Percentiles rank a stretch among this genome's conserved stretches.
Evolutionary conservation across 2,329 filamentous ascomycete species (phyloP).

Genomic region (Chrysoporthe puriensis): DNA sequence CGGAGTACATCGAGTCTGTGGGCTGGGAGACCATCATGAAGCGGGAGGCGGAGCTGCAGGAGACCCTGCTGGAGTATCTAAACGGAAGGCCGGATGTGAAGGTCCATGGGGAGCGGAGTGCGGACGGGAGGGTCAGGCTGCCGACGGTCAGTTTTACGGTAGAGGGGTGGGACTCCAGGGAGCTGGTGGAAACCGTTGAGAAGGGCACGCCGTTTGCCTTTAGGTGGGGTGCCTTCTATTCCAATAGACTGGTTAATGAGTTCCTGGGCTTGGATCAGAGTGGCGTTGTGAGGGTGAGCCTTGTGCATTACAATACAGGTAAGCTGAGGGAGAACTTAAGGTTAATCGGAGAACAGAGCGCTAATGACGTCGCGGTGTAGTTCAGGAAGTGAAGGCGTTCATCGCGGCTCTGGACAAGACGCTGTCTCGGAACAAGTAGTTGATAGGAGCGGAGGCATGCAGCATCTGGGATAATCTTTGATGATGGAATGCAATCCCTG

Average conservation of each 20-base stretch:
- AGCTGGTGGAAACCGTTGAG: constrained; percentile 62
- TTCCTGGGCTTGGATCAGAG: constrained; percentile 58
- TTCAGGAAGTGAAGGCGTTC: constrained; percentile 59
- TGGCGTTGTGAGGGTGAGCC: constrained; percentile 66
- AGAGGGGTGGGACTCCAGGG: constrained; percentile 51
- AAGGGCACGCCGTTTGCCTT: constrained; percentile 58
- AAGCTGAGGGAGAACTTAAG: constrained; percentile 35
- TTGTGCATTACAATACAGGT: constrained; percentile 70
- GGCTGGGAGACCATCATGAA: constrained; percentile 53
- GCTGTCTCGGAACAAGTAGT: constrained; percentile 37
- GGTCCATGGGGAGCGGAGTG: constrained; percentile 57
- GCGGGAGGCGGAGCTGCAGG: constrained; percentile 62
- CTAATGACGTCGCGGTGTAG: constrained; percentile 38
- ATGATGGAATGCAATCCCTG: too few species aligned
- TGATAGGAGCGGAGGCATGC: not conserved
- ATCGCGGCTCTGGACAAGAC: constrained; percentile 57
- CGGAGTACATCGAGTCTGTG: constrained; percentile 57
- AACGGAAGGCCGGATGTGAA: constrained; percentile 53
- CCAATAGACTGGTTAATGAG: constrained; percentile 59
- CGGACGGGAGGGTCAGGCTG: constrained; percentile 55
- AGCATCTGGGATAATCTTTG: too few species aligned
- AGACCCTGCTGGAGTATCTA: constrained; percentile 59
- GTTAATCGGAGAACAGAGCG: not conserved
- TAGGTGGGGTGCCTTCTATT: constrained; percentile 67
- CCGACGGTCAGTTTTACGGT: constrained; percentile 67